Base-by-base conservation (phyloP, 2,329 filamentous ascomycete genomes). In the Ophiocordyceps camponoti-leonardi region DNA sequence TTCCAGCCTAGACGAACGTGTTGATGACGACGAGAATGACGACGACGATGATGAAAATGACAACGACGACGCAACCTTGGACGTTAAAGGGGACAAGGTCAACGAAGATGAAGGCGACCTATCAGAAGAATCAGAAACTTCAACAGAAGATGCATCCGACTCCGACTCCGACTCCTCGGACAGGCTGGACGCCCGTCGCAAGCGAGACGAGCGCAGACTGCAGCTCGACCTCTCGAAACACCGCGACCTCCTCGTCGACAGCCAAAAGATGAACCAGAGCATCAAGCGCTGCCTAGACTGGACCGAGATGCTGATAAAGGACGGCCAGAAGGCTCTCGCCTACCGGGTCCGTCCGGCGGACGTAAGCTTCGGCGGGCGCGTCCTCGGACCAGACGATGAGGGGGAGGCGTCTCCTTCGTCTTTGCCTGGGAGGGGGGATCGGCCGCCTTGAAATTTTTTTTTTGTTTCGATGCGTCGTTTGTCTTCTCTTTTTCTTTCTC, bases 261-360 rank as follows among this genome's bases (percentile, higher is more conserved):
- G 83, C 52, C 87, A 95, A 57, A 93, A 87, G 66, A 87, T 96
- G 70, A 96, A 95, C 58, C 85, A 93, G 60, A 94, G 85, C 59
- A 73, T 98, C 42, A 93, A 86, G 61, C 75, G 86, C 43, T 98
- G 92, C 60, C 71, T 95, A 31, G 79, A 80, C 52, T 90, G 86
- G 75, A 93, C 88, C 0, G 90, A 98, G 58, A 81, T 84, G 50
- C 72, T 98, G 41, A 94, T 98, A 59, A 81, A 77, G 43, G 87
- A 95, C 53, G 92, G 83, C 6, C 83, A 80, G 56, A 90, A 86
- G 58, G 92, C 92, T 0, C 72, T 98, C 2, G 81, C 83, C 43
- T 94, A 94, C 58, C 72, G 76, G 85, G 72, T 6, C 71, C 69
- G 41, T 68, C 66, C 47, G 85, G 31, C 31, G 2, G 31, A 35